Evolutionary conservation across 2,329 filamentous ascomycete species (phyloP), one percentile per base, ranked within the genome.

Genomic region (Verticillium albo-atrum): DNA sequence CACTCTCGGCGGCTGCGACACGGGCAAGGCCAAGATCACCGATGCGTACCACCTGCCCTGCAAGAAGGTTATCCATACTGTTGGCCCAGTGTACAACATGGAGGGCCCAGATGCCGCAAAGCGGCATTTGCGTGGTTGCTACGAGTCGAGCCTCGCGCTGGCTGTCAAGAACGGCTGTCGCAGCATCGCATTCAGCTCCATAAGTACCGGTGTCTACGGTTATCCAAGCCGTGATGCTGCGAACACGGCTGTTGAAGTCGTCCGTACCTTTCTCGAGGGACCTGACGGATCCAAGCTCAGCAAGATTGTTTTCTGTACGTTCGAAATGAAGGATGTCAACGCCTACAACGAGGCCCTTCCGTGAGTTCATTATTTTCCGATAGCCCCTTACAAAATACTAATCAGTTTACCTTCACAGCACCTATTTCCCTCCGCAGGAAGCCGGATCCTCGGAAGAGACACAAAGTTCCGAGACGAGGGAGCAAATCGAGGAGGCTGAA

Each of bases 171-270:
- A 88, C 58, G 81, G 79, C 1, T 83, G 90, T 67, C 84, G 81
- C 69, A 91, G 84, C 53, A 81, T 98, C 58, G 95, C 91, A 0
- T 97, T 99, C 67, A 86, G 88, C 47, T 89, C 86, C 23, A 82
- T 98, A 61, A 96, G 92, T 69, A 97, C 94, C 1, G 95, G 94
- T 0, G 73, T 97, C 1, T 98, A 97, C 70, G 91, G 91, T 1
- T 98, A 96, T 70, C 94, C 94, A 0, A 90, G 85, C 66, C 64
- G 70, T 1, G 82, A 87, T 47, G 95, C 94, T 1, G 91, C 92
- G 0, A 72, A 79, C n/a, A 81, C 89, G 10, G 95, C 92, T 1
- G 81, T 89, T 57, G 77, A 82, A 32, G 74, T 83, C 1, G 82
- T 88, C 10, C 79, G 82, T 58, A 70, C 75, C 35, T 88, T 85